These are phyloP conservation scores for Apiospora sp. DNA, from an alignment of 2,329 filamentous ascomycete species.

Conservation along the genomic window DNA sequence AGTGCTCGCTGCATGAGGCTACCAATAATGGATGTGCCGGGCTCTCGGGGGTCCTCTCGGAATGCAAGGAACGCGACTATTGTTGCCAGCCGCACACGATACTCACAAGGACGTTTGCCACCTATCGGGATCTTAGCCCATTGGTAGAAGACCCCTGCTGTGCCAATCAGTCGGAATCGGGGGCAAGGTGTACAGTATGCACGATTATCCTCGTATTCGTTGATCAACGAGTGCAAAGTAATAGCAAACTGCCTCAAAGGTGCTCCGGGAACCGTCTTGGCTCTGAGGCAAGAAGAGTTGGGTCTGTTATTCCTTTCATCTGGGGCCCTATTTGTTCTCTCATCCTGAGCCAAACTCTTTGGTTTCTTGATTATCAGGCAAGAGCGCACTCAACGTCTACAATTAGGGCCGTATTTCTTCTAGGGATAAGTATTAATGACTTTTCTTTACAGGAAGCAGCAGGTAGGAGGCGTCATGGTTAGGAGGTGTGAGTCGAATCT, in stretches of 20 bases:
- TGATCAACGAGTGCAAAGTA: background rate
- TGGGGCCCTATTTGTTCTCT: background rate
- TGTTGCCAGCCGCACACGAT: slow-evolving; percentile 1
- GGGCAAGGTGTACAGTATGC: background rate
- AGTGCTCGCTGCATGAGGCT: background rate
- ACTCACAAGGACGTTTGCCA: background rate
- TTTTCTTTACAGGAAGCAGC: background rate
- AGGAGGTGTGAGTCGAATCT: background rate
- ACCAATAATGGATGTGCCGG: background rate
- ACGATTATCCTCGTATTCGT: background rate
- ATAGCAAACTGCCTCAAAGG: background rate
- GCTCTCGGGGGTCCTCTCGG: background rate
- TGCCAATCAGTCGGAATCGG: background rate
- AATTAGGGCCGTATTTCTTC: background rate
- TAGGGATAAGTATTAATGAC: background rate
- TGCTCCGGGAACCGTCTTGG: background rate
- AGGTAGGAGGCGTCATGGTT: no score
- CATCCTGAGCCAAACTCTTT: background rate
- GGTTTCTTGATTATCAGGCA: background rate
- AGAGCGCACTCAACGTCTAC: background rate
- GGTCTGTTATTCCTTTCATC: background rate
- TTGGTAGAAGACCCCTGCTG: background rate
- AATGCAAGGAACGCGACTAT: background rate
- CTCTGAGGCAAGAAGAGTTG: background rate
- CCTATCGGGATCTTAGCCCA: background rate